Evolutionary conservation across 2,329 filamentous ascomycete species (phyloP).

Genomic region (Aspergillus sojae): DNA sequence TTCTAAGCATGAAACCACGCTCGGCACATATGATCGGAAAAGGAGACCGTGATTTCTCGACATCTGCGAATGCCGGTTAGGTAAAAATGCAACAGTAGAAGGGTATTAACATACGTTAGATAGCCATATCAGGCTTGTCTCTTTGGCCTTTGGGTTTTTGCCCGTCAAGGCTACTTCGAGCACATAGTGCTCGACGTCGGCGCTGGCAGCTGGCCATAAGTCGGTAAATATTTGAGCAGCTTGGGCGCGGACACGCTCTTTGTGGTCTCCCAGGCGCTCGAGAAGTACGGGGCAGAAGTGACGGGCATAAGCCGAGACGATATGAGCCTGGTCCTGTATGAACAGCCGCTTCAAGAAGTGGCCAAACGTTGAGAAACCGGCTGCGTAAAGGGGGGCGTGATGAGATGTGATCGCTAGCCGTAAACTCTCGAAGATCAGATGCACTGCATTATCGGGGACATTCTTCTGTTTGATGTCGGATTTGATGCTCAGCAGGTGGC

Average conservation of each 20-base stretch:
- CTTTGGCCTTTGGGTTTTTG: constrained; percentile 82
- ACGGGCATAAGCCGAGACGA: constrained; percentile 69
- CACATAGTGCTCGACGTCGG: constrained; percentile 78
- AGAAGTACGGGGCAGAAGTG: constrained; percentile 74
- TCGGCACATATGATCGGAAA: constrained; percentile 81
- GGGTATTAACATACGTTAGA: constrained; percentile 60
- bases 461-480: constrained; percentile 90
- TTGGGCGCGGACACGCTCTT: constrained; percentile 78
- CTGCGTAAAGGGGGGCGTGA: constrained; percentile 75
- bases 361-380: constrained; percentile 83
- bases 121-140: constrained; percentile 82
- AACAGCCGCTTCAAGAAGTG: constrained; percentile 84
- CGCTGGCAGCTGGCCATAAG: constrained; percentile 68
- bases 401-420: constrained; percentile 74
- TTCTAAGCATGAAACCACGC: constrained; percentile 82
- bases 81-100: neutral
- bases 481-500: constrained; percentile 74
- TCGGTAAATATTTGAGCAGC: constrained; percentile 77
- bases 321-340: constrained; percentile 77
- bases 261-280: constrained; percentile 84
- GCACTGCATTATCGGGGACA: constrained; percentile 72
- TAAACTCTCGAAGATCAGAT: constrained; percentile 79
- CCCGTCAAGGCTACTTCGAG: constrained; percentile 76
- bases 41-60: constrained; percentile 76
- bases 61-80: constrained; percentile 58